Evolutionary conservation across 345 rosid species (phyloP).

Genomic region (Gossypium longicalyx): DNA sequence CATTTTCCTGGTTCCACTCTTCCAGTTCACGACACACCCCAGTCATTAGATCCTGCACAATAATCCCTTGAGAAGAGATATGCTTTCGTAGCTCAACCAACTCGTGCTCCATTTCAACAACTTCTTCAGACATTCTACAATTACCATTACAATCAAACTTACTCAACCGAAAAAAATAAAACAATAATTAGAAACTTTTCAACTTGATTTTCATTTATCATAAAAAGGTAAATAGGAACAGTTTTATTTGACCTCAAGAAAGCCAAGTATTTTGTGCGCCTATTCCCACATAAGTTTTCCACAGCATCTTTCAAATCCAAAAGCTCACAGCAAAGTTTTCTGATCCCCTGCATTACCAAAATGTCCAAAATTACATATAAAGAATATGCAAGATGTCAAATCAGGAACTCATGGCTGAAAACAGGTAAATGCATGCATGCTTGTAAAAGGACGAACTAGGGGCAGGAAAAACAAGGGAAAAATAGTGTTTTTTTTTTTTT

Average conservation of each 20-base stretch:
- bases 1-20: slow-evolving; percentile 51
- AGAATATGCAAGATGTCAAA: not conserved
- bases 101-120: slow-evolving; percentile 91
- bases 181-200: not conserved
- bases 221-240: not conserved
- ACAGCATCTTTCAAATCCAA: slow-evolving; percentile 96
- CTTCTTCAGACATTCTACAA: slow-evolving; percentile 90
- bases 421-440: not conserved
- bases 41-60: slow-evolving; percentile 82
- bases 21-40: slow-evolving; percentile 74
- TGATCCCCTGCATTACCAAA: slow-evolving; percentile 62
- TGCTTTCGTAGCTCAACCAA: slow-evolving; percentile 74
- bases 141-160: slow-evolving; percentile 16
- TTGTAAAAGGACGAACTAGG: not conserved
- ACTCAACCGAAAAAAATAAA: not conserved
- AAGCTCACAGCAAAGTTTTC: slow-evolving; percentile 91
- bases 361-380: not conserved
- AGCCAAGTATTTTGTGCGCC: slow-evolving; percentile 71
- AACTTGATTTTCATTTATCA: not conserved
- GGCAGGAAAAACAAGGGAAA: not conserved
- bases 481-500: not conserved
- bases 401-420: not conserved
- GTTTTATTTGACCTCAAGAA: slow-evolving; percentile 62
- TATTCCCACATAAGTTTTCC: slow-evolving; percentile 79
- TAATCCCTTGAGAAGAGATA: slow-evolving; percentile 79